Base-by-base conservation (phyloP, 2,329 filamentous ascomycete species). In the Rutstroemia sp. region DNA sequence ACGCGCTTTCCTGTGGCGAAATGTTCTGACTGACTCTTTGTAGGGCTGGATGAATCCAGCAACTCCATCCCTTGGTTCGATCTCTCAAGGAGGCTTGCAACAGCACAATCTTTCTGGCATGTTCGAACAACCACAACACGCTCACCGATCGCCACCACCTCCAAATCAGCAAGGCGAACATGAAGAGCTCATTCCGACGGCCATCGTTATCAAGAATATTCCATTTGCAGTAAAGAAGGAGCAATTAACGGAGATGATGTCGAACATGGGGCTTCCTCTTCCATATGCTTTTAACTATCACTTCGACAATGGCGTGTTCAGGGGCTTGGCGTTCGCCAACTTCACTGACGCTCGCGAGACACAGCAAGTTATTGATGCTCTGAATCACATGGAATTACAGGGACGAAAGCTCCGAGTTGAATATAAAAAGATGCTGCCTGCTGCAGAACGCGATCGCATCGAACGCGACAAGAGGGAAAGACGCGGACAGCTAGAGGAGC, bases 231-330 rank as follows among this genome's bases (percentile, higher is more conserved):
- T 97, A 57, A 92, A 96, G 72, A 97, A 97, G 74, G 94, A 99
- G 73, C 90, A 92, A 67, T 79, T 99, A 40, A 89, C 95, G 36
- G 84, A 86, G 60, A 80, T 96, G 64, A 99, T 99, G 94, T 89
- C 92, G 8, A 89, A 96, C 19, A 83, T 97, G 80, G 88, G 90
- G 63, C 81, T 99, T 40, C 94, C 94, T 1, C 83, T 97, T 64
- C 94, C 94, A 0, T 99, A 99, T 69, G 94, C 94, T 12, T 99
- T 99, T 79, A 99, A 99, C 77, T 97, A 99, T 69, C 94, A 99
- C 73, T 99, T 99, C 69, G 94, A 99, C 70, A 95, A 95, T 67
- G 94, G 94, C 27, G 92, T 99, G 27, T 99, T 99, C 76, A 81
- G 94, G 57, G 94, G 94, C 6, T 78, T 99, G 51, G 94, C 94